Evolutionary conservation across 768 basidiomycete genomes (phyloP).

Genomic region (Boletus sp.): DNA sequence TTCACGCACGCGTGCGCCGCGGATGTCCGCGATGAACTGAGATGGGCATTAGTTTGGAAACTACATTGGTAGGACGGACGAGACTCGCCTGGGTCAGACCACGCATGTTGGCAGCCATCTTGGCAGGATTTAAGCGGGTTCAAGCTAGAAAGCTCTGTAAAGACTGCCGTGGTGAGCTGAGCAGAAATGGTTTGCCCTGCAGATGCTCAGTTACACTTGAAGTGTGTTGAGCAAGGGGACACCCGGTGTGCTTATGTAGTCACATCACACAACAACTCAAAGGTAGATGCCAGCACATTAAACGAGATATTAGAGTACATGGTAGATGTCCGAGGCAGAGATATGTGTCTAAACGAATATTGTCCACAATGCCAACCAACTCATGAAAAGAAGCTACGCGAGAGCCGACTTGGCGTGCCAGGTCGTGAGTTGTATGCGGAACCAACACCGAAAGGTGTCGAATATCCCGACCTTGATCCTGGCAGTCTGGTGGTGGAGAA

Average conservation of each 20-base stretch:
- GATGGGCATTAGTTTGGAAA: slow-evolving; percentile 5
- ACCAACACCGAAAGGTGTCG: slow-evolving; percentile 49
- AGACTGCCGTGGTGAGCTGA: background rate
- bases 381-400: slow-evolving; percentile 37
- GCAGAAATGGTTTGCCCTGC: too few species aligned
- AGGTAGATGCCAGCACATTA: slow-evolving; percentile 12
- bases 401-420: slow-evolving; percentile 59
- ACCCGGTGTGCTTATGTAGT: background rate
- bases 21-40: slow-evolving; percentile 98
- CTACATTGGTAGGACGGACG: background rate
- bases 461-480: slow-evolving; percentile 54
- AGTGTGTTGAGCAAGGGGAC: background rate
- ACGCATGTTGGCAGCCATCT: slow-evolving; percentile 89
- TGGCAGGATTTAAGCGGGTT: background rate
- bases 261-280: background rate
- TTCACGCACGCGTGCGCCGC: slow-evolving; percentile 94
- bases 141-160: background rate
- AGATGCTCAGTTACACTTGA: background rate
- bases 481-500: slow-evolving; percentile 38
- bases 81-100: slow-evolving; percentile 82
- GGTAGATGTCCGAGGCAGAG: slow-evolving; percentile 2
- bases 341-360: slow-evolving; percentile 11
- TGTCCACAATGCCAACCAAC: slow-evolving; percentile 7
- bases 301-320: slow-evolving; percentile 19
- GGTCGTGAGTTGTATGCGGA: slow-evolving; percentile 56